A percentile compares a stretch with the other conserved stretches of the same genome.
phyloP scores from a whole-genome alignment of 1,284 basidiomycete species.

The Malassezia furfur region DNA sequence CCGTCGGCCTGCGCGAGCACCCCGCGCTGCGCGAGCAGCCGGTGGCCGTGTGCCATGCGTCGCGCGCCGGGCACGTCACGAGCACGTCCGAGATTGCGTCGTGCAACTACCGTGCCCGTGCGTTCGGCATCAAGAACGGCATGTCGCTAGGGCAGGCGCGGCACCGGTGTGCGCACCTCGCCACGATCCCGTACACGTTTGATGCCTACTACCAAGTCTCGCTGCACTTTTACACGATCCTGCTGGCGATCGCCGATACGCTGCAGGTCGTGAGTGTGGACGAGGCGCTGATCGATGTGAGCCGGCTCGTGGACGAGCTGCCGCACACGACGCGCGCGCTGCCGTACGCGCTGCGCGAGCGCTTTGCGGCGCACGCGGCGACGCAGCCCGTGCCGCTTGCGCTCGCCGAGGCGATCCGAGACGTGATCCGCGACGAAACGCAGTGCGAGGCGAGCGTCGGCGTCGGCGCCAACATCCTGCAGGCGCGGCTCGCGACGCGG shows the following conservation, averaged over 20 bases:
- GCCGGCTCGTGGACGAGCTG: constrained; percentile 54
- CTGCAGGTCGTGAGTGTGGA: constrained; percentile 92
- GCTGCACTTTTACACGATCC: constrained; percentile 79
- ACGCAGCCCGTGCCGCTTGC: not conserved
- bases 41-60: constrained; percentile 84
- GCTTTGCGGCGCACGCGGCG: not conserved
- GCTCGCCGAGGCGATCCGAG: constrained; percentile 65
- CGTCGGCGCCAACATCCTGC: constrained; percentile 78
- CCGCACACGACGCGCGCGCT: constrained; percentile 5
- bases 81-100: constrained; percentile 69
- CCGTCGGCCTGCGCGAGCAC: constrained; percentile 32
- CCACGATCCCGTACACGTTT: constrained; percentile 85
- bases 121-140: constrained; percentile 78
- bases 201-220: constrained; percentile 55
- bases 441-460: constrained; percentile 75
- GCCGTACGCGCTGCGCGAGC: not conserved
- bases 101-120: constrained; percentile 82
- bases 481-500: constrained; percentile 82
- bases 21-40: constrained; percentile 53
- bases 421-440: constrained; percentile 65
- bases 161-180: constrained; percentile 48
- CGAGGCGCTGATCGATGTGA: constrained; percentile 85
- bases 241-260: constrained; percentile 79
- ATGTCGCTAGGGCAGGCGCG: constrained; percentile 62
- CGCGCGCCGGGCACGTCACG: constrained; percentile 19